Evolutionary conservation across 148 eudicot genomes (phyloP), one percentile per base, ranked within the genome.

Genomic region (Chenopodium berlandieri): DNA sequence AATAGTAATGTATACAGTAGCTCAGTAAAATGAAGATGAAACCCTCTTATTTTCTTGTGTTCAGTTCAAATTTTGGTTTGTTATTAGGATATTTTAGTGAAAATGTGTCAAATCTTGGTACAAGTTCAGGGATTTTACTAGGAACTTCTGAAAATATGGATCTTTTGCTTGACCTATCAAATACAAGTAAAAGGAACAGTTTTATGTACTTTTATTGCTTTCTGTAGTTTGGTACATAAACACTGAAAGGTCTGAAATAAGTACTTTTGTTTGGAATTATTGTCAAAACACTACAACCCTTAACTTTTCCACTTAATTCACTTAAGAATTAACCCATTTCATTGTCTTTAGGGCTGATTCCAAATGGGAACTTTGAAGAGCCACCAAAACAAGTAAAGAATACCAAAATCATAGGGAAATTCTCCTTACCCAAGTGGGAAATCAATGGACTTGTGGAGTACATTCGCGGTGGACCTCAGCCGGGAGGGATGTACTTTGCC

Each of bases 351-450:
- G 97, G 94, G 23, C 86, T 95, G 7, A 84, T 95, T 6, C 89
- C 97, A 52, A 95, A 95, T 81, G 98, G 98, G 11, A 90, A 95
- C 89, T 95, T 95, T 65, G 98, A 95, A 83, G 89, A 84, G 73
- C 75, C 82, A 79, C 97, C 97, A 54, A 88, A 89, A 76, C 84
- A 85, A 71, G 67, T 95, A 60, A 85, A 92, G 44, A 91, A 92
- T 63, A 91, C 97, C 31, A 89, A 86, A 7, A 86, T 95, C 82
- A 56, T 77, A 58, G 94, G 93, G 20, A 92, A 85, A 80, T 22
- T 83, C 76, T 85, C 96, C 2, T 80, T 95, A 5, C 98, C 98
- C 77, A 91, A 88, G 67, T 95, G 98, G 98, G 90, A 90, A 72
- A 93, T 88, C 79, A 83, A 71, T 34, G 98, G 98, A 69, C 62